Base-by-base conservation (phyloP, 2,329 filamentous ascomycete species). In the Fusarium brachygibbosum region DNA sequence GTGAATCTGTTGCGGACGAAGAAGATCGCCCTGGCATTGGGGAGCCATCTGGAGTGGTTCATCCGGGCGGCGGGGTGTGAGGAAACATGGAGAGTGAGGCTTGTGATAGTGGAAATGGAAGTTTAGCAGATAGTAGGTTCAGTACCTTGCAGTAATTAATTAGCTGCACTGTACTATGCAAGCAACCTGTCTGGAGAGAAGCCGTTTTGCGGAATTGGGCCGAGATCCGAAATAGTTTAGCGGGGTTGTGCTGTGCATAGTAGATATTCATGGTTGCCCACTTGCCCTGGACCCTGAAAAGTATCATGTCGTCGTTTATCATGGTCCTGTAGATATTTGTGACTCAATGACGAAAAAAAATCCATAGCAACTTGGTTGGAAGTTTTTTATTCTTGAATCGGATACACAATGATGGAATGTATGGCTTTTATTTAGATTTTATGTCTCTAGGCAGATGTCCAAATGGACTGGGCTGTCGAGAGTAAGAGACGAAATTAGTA, bases 31-130 rank as follows among this genome's bases (percentile, higher is more conserved):
- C 61, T 66, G 48, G 71, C 57, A 57, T 58, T 62, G 64, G 70
- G 62, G 42, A 72, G 68, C 75, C 74, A 76, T 77, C 54, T 68
- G 31, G 64, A 73, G 63, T 75, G 68, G 57, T 74, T 76, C 77
- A 79, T 79, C 59, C 71, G 68, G 73, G 66, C 71, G 66, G 64
- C 41, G 29, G 57, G 34, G 23, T 55, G 54, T 62, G 53, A 53
- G 45, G 31, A 53, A 58, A 56, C 73, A 75, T 75, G 64, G 51
- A 57, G 10, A 51, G 42, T 46, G 49, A 38, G 3, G 48, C 17
- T 50, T 17, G 32, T 35, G 48, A 40, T 50, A 14, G 38, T 42
- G 23, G 23, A 28, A 52, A 40, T 29, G 16, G 28, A 40, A 37
- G 48, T 42, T 46, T 21, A 52, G 45, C 42, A 48, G 29, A 6